Conservation (phyloP, 495 filamentous ascomycete genomes). For the Neurospora sublineolata region DNA sequence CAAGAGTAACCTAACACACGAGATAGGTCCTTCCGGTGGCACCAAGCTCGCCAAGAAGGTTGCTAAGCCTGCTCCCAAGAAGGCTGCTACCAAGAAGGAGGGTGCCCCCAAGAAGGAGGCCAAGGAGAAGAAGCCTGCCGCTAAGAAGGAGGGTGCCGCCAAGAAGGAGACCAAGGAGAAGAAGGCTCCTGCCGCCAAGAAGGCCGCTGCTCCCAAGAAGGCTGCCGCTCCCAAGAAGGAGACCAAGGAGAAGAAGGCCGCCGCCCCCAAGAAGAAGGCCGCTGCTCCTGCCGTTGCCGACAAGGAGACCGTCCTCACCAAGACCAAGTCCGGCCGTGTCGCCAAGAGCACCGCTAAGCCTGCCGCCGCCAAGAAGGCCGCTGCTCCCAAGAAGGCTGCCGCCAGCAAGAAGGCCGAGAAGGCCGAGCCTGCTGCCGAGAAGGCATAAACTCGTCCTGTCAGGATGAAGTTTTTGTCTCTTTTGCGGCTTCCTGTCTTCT, state of each 20-base stretch:
- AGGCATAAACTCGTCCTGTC: conserved; percentile 5
- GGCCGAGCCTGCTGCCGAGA: conserved; percentile 19
- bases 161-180: conserved; percentile 20
- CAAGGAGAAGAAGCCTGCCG: conserved; percentile 29
- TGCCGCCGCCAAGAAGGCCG: conserved; percentile 53
- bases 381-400: conserved; percentile 51
- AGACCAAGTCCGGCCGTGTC: conserved; percentile 87
- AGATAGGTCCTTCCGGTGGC: conserved; percentile 72
- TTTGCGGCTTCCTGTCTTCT: not conserved
- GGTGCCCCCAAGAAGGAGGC: conserved; percentile 27
- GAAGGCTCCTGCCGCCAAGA: not conserved
- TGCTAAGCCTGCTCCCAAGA: conserved; percentile 27
- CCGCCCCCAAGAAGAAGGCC: conserved; percentile 37
- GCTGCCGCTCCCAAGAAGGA: conserved; percentile 24
- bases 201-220: conserved; percentile 28
- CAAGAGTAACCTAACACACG: conserved; percentile 8
- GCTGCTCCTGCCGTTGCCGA: conserved; percentile 30
- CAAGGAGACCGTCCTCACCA: conserved; percentile 53
- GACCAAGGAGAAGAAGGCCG: conserved; percentile 32
- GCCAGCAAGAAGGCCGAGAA: conserved; percentile 26
- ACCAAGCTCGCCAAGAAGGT: conserved; percentile 94
- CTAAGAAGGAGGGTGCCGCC: conserved; percentile 24
- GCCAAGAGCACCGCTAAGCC: conserved; percentile 53
- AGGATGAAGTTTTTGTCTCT: not conserved
- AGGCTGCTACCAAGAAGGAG: conserved; percentile 40